Evolutionary conservation across 495 filamentous ascomycete species (phyloP).

Genomic region (Hypomontagnella submonticulosa): DNA sequence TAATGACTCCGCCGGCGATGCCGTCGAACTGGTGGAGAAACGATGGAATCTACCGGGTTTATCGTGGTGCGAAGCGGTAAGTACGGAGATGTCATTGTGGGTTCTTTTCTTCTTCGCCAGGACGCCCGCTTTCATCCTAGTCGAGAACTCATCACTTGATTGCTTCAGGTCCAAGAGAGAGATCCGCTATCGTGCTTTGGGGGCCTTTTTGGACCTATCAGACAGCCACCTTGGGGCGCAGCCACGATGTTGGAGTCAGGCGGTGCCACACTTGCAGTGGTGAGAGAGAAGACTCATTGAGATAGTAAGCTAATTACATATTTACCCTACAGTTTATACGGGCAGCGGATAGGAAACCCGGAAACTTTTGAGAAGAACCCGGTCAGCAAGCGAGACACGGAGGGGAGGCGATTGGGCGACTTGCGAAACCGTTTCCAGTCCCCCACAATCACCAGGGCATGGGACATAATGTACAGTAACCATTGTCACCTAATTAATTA

Average conservation of each 20-base stretch:
- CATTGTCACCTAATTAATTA: conserved; percentile 6
- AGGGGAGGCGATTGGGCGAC: conserved; percentile 44
- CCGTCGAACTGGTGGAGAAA: conserved; percentile 42
- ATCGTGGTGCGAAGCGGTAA: conserved; percentile 37
- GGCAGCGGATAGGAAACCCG: conserved; percentile 23
- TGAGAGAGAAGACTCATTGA: conserved; percentile 30
- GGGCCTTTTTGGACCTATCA: conserved; percentile 39
- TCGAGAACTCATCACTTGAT: conserved; percentile 39
- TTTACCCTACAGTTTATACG: conserved; percentile 3
- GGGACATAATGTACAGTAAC: conserved; percentile 5
- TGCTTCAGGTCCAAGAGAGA: conserved; percentile 31
- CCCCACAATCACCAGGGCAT: conserved; percentile 38
- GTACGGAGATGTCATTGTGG: conserved; percentile 26
- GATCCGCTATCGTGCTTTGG: conserved; percentile 32
- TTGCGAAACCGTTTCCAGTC: conserved; percentile 43
- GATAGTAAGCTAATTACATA: conserved; percentile 13
- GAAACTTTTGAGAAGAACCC: conserved; percentile 6
- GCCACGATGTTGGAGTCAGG: conserved; percentile 43
- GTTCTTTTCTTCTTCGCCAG: conserved; percentile 21
- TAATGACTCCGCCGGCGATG: conserved; percentile 49
- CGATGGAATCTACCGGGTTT: conserved; percentile 37
- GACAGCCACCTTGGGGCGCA: conserved; percentile 51
- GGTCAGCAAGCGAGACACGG: conserved; percentile 19
- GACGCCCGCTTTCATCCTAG: conserved; percentile 29
- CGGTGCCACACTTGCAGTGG: conserved; percentile 40